Evolutionary conservation across 306 rosid genomes (phyloP), one percentile per base, ranked within the genome.

Genomic region (Inga leiocalycina): DNA sequence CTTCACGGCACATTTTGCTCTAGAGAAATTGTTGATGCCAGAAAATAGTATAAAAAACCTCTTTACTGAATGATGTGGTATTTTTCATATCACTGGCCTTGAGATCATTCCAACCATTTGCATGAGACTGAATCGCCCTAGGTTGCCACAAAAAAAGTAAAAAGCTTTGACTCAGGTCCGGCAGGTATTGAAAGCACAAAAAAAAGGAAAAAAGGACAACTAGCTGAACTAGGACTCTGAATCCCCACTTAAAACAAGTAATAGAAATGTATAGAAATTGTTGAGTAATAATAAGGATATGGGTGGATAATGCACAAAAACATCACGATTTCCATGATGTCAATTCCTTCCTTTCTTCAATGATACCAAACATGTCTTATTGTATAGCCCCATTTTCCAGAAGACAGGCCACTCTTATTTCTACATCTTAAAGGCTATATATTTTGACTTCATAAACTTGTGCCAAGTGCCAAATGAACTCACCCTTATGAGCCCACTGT

Each of bases 41-140:
- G 46, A 67, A 35, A 3, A 17, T 69, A 69, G 43, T 24, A 46
- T 51, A 0, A 44, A 46, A 22, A 46, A 6, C 35, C 76, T 24
- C 37, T 46, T 72, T 27, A 46, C 59, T 24, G 34, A 71, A 71
- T 71, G 76, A 72, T 72, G 76, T 27, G 57, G n/a, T 34, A 5
- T n/a, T 46, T 24, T 46, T 32, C 39, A 24, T 2, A 5, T 6
- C 19, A n/a, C 75, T 71, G 54, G 35, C 34, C 27, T 71, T 9
- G 13, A 45, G 49, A 8, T 45, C 49, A 72, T 24, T 72, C 41
- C 56, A 72, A 27, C 46, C 20, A 44, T 10, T 39, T 44, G 19
- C 75, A 71, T 43, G 10, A 71, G 52, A 22, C 4, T 44, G 10
- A 44, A 16, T 71, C 19, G 5, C 48, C 17, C 62, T 56, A 8